Base-by-base conservation (phyloP, 129 eudicot genomes). In the Scalesia atractyloides region DNA sequence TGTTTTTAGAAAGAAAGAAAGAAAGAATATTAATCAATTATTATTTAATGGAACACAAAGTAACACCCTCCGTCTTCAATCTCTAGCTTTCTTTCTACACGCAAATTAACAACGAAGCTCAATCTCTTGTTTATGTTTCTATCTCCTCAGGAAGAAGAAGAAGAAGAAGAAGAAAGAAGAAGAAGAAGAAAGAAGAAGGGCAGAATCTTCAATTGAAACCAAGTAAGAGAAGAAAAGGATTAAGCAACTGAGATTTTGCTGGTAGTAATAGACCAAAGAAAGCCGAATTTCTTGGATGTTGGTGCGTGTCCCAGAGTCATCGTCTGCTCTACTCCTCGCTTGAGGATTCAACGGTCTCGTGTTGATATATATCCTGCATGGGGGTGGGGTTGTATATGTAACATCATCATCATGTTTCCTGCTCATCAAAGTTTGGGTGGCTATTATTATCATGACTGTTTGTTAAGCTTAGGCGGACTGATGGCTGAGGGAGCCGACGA, bases 401-500 rank as follows among this genome's bases (percentile, higher is more conserved):
- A 30, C 34, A 30, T 30, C 30, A 24, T 22, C 26, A 86, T 87
- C 79, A 86, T 86, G 91, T 72, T 82, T 82, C 85, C 87, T 72
- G 63, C 64, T 70, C 37, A 70, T 72, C 69, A 60, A 33, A 33
- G 76, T 72, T 56, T 36, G n/a, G 47, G 59, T 20, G 62, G 51
- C 18, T 19, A 19, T 75, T 41, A 22, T 82, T 63, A 67, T 63
- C 22, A 58, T 69, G 72, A 49, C 18, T 26, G 59, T 37, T 64
- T 46, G 43, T 37, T 69, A 7, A 64, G 65, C 46, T 78, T 56
- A 69, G 61, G 59, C 37, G 64, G 78, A 80, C 68, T 65, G 4
- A 83, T 81, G 86, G 86, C 77, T 36, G 81, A 47, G 51, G 51
- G 12, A 3, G 34, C 34, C 34, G 34, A 30, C 34, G 3, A 30